These are phyloP conservation scores for Ricinus communis DNA, from an alignment of 345 rosid species.

Conservation along the genomic window DNA sequence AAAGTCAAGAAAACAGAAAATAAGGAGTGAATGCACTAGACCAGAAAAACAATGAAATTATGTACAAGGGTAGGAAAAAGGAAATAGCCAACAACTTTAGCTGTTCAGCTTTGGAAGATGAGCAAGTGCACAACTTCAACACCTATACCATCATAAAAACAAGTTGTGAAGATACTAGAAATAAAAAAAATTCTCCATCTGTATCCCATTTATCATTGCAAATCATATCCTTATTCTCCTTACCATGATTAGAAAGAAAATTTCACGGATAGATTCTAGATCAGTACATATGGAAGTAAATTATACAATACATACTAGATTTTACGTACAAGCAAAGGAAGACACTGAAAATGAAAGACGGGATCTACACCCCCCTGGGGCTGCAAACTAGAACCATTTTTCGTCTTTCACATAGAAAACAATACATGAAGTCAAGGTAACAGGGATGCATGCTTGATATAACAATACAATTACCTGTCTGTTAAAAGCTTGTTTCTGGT, in stretches of 20 bases:
- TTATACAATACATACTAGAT: not conserved
- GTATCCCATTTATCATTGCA: not conserved
- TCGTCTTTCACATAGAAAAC: not conserved
- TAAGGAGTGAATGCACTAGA: not conserved
- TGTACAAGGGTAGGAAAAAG: not conserved
- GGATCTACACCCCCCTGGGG: not conserved
- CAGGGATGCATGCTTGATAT: too few relatives aligned
- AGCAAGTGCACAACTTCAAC: not conserved
- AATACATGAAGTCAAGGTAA: not conserved
- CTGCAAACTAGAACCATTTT: not conserved
- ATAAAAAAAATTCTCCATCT: not conserved
- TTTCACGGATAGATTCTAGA: not conserved
- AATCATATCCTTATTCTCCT: not conserved
- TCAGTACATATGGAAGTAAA: not conserved
- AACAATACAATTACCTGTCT: conserved; percentile 74
- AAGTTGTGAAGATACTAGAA: not conserved
- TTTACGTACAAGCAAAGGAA: not conserved
- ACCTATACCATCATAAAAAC: not conserved
- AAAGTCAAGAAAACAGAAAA: conserved; percentile 1
- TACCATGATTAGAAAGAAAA: conserved; percentile 8
- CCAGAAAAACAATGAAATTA: not conserved
- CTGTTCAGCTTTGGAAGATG: not conserved
- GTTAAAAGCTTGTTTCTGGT: conserved; percentile 85
- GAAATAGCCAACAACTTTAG: not conserved
- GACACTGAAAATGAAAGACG: not conserved